Conservation (phyloP, 139 green algal genomes). For the Chlorokybus atmophyticus region DNA sequence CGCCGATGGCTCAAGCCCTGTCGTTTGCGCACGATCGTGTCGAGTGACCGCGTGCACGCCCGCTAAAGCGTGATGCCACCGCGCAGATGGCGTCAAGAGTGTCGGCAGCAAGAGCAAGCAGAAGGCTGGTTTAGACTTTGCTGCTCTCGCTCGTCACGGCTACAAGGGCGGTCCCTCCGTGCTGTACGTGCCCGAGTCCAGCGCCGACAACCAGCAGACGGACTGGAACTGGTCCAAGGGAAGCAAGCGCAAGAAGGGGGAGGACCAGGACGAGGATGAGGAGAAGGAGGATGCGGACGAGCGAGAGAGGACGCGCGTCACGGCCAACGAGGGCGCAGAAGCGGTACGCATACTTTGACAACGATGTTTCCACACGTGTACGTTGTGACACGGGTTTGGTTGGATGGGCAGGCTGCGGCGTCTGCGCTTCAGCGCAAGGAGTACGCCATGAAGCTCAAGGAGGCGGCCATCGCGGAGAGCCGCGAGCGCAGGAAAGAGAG, state of each 20-base stretch:
- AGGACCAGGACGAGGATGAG: too few relatives aligned
- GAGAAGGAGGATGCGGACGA: slow-evolving; percentile 6
- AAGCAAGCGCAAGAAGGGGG: slow-evolving; percentile 8
- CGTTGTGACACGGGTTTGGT: too few relatives aligned
- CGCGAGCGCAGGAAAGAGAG: slow-evolving; percentile 1
- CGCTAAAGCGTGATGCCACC: too few relatives aligned
- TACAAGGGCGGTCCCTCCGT: slow-evolving; percentile 7
- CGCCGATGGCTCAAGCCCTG: too few relatives aligned
- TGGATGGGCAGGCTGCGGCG: neutral
- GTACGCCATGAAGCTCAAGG: slow-evolving; percentile 5
- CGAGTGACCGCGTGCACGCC: too few relatives aligned
- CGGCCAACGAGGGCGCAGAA: slow-evolving; percentile 6
- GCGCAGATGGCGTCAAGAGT: neutral
- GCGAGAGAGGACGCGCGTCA: neutral
- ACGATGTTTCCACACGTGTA: too few relatives aligned
- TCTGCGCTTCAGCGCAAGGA: neutral
- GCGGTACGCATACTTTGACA: too few relatives aligned
- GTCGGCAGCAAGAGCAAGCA: neutral
- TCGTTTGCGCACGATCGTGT: too few relatives aligned
- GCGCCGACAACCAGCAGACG: neutral
- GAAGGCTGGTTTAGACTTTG: slow-evolving; percentile 7
- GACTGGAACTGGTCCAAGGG: slow-evolving; percentile 8
- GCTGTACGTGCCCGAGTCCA: neutral
- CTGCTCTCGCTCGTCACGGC: slow-evolving; percentile 3
- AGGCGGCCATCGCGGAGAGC: slow-evolving; percentile 15